Evolutionary conservation across 257 asterid genomes (phyloP).

Genomic region (Scutellaria barbata): DNA sequence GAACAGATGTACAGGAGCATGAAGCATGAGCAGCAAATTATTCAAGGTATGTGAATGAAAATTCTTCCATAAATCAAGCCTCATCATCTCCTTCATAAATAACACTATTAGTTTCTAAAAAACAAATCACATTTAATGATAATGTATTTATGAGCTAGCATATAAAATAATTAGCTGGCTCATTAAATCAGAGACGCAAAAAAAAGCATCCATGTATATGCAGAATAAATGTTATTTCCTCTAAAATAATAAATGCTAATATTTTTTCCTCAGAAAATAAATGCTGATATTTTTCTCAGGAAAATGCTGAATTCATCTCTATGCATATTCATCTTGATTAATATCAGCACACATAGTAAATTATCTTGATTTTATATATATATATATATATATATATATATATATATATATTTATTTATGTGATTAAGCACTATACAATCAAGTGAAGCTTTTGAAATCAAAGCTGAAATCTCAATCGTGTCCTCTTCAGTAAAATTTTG

Average conservation of each 20-base stretch:
- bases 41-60: constrained; percentile 52
- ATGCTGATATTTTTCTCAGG: neutral
- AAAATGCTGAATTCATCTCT: neutral
- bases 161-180: neutral
- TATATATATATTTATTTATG: no score
- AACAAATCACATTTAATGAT: neutral
- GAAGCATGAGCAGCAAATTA: constrained; percentile 64
- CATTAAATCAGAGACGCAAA: constrained; percentile 5
- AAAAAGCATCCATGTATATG: neutral
- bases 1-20: constrained; percentile 83
- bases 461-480: no score
- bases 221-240: neutral
- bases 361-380: neutral
- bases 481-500: no score
- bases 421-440: neutral
- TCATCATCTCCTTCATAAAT: constrained; percentile 2
- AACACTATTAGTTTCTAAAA: no score
- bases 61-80: neutral
- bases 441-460: neutral
- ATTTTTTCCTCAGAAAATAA: neutral
- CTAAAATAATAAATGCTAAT: neutral
- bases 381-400: neutral
- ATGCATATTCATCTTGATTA: neutral
- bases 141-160: neutral
- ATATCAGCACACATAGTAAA: neutral